These are phyloP conservation scores for Trametes villosa DNA, from an alignment of 768 basidiomycete genomes.

Conservation along the genomic window DNA sequence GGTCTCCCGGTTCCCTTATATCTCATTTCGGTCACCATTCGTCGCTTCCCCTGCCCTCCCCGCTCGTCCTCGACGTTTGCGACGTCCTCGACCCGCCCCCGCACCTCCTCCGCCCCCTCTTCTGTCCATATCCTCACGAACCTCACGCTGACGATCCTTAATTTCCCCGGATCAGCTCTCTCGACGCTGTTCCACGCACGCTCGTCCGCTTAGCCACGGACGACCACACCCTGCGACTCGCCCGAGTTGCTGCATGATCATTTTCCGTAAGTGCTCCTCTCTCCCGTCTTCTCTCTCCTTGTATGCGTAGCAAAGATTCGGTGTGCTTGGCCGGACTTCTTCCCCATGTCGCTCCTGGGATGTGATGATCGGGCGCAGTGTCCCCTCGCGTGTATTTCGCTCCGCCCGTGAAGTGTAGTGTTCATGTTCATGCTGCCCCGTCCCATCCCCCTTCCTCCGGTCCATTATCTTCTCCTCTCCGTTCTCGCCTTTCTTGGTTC, in stretches of 20 bases:
- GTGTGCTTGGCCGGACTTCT: not conserved
- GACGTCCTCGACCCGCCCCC: constrained; percentile 26
- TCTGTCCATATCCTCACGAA: constrained; percentile 25
- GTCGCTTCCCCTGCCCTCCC: constrained; percentile 27
- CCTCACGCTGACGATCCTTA: constrained; percentile 32
- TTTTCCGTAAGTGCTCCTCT: constrained; percentile 18
- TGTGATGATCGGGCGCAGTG: constrained; percentile 28
- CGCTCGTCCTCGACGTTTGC: constrained; percentile 31
- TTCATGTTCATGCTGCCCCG: constrained; percentile 11
- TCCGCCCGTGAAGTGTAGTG: constrained; percentile 21
- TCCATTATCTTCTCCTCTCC: not conserved
- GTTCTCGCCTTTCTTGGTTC: constrained; percentile 14
- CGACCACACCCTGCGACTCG: constrained; percentile 10
- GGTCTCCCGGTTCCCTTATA: constrained; percentile 33
- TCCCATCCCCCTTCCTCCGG: not conserved
- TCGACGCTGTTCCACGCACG: not conserved
- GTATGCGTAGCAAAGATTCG: not conserved
- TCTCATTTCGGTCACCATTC: constrained; percentile 28
- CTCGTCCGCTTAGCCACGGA: constrained; percentile 12
- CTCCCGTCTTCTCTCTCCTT: not conserved
- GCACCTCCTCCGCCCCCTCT: constrained; percentile 13
- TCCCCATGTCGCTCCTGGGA: not conserved
- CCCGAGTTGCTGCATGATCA: constrained; percentile 23
- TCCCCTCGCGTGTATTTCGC: constrained; percentile 16
- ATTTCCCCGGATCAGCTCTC: constrained; percentile 12